Evolutionary conservation across 1,284 basidiomycete genomes (phyloP), one percentile per base, ranked within the genome.

Genomic region (Apiotrichum akiyoshidainum): DNA sequence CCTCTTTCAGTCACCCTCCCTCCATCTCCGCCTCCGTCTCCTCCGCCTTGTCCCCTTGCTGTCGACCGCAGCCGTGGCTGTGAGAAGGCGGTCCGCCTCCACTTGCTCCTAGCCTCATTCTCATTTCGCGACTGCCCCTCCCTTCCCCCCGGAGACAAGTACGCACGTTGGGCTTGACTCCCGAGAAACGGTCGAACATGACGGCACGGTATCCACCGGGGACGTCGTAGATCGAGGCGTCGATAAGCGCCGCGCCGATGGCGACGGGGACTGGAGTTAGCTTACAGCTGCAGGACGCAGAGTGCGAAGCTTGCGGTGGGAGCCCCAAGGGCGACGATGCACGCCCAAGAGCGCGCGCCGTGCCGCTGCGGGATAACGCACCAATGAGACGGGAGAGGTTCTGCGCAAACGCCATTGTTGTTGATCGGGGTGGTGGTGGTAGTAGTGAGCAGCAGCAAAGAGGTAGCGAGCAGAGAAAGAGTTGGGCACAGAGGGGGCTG

Each of bases 121-220:
- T 41, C 12, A 22, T 12, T 17, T n/a, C 26, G 5, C 19, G 7
- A 9, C 33, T 10, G 22, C 48, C 10, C 33, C 12, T 37, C 35
- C 13, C 16, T 16, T 19, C 8, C 6, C 11, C 31, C 13, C 16
- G n/a, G 22, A 10, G 4, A 8, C 42, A 31, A 19, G 42, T 26
- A 68, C 81, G 64, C 65, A 88, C 90, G 80, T 83, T 80, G 66
- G 87, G 83, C 78, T 87, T 87, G 50, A 98, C 94, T 78, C 96
- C 96, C 57, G 87, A 85, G 79, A 99, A 99, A 70, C 95, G 85
- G 80, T 99, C 95, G 79, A 99, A 99, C 87, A 99, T 93, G 69
- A 99, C 95, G 33, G 96, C 95, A 57, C 90, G 84, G 80, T 88
- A 93, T 48, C 94, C 93, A 71, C 92, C 92, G 17, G 78, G 70